These are phyloP conservation scores for Ophiosphaerella herpotricha DNA, from an alignment of 2,329 filamentous ascomycete genomes.

Conservation along the genomic window DNA sequence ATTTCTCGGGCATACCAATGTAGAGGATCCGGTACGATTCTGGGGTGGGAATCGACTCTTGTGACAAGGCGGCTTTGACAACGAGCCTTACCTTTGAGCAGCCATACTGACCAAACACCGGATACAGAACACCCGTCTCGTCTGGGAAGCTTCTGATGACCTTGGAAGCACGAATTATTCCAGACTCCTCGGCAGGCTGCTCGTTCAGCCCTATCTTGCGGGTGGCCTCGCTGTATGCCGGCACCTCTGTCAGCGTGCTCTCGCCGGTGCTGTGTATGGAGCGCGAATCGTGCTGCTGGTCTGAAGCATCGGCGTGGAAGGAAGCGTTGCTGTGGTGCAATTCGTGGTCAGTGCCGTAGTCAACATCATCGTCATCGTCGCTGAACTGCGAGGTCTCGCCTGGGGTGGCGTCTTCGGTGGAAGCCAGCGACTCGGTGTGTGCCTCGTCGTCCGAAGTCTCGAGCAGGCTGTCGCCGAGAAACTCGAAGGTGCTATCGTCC, in stretches of 20 bases:
- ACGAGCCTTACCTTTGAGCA: slow-evolving; percentile 34
- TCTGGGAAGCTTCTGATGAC: slow-evolving; percentile 31
- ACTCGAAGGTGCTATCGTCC: slow-evolving; percentile 45
- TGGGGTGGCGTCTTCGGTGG: slow-evolving; percentile 38
- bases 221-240: slow-evolving; percentile 24
- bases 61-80: slow-evolving; percentile 34
- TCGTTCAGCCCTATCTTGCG: slow-evolving; percentile 34
- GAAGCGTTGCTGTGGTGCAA: slow-evolving; percentile 25
- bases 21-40: slow-evolving; percentile 41
- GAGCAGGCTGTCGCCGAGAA: slow-evolving; percentile 35
- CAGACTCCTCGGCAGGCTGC: slow-evolving; percentile 12
- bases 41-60: slow-evolving; percentile 27
- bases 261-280: slow-evolving; percentile 24
- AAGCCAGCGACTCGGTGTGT: slow-evolving; percentile 44
- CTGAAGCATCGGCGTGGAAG: slow-evolving; percentile 18
- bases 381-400: slow-evolving; percentile 40
- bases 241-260: slow-evolving; percentile 38
- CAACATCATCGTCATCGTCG: slow-evolving; percentile 40
- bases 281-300: slow-evolving; percentile 21
- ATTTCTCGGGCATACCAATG: slow-evolving; percentile 35
- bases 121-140: slow-evolving; percentile 23
- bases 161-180: slow-evolving; percentile 21
- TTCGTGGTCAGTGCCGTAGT: slow-evolving; percentile 29
- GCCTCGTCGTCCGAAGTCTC: slow-evolving; percentile 44
- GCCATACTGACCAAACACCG: slow-evolving; percentile 32